Conservation (phyloP, 768 basidiomycete species). For the Pluteus cervinus region DNA sequence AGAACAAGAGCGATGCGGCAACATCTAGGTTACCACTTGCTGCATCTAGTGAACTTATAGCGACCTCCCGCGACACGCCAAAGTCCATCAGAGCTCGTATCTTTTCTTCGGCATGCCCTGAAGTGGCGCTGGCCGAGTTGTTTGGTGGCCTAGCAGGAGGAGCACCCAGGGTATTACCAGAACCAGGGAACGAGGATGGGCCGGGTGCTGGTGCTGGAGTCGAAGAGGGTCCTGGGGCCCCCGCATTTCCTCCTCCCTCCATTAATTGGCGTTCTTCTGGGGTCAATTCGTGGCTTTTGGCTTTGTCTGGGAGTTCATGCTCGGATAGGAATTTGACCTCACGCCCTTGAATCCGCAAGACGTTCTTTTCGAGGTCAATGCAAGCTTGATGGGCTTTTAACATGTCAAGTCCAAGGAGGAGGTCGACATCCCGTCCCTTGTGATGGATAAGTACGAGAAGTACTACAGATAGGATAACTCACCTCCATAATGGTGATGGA, state of each 20-base stretch:
- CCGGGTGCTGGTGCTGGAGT: constrained; percentile 11
- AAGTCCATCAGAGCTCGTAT: constrained; percentile 69
- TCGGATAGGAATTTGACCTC: constrained; percentile 89
- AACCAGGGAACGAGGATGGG: constrained; percentile 53
- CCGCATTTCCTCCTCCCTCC: constrained; percentile 13
- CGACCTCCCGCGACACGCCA: constrained; percentile 72
- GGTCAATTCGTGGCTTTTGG: constrained; percentile 35
- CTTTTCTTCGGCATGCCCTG: constrained; percentile 46
- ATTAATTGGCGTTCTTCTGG: too few species aligned
- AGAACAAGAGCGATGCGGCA: constrained; percentile 85
- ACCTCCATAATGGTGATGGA: constrained; percentile 96
- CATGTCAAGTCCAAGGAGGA: constrained; percentile 99
- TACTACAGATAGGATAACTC: constrained; percentile 9
- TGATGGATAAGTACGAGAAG: neutral
- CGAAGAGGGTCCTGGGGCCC: constrained; percentile 13
- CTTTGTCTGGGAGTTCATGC: constrained; percentile 89
- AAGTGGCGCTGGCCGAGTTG: too few species aligned
- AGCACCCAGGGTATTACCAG: constrained; percentile 55
- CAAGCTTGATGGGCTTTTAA: constrained; percentile 94
- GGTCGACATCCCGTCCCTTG: constrained; percentile 86
- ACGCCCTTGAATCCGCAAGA: constrained; percentile 86
- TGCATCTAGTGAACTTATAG: constrained; percentile 70
- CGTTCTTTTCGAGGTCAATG: constrained; percentile 88
- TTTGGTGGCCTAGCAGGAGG: too few species aligned
- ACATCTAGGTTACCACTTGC: constrained; percentile 83